Percentiles rank a stretch among this genome's conserved stretches.
Evolutionary conservation across 2,329 filamentous ascomycete genomes (phyloP).

Genomic region (Pestalotiopsis fici): DNA sequence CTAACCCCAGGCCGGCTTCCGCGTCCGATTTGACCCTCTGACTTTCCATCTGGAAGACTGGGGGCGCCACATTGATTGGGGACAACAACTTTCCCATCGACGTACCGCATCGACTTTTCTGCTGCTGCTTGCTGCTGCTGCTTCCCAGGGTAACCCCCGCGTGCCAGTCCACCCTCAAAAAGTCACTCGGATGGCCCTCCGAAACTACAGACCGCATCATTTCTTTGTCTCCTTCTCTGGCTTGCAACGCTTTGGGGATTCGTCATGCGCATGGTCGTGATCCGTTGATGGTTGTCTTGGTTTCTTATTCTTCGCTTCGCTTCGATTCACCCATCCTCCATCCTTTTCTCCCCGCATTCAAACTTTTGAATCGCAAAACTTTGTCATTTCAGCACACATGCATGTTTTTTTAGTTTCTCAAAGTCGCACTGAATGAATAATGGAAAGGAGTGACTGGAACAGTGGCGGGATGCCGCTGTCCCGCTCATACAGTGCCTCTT

Average conservation of each 20-base stretch:
- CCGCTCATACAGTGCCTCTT: conserved; percentile 33
- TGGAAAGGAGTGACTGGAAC: conserved; percentile 35
- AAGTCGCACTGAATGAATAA: conserved; percentile 19
- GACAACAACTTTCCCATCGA: not conserved
- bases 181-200: not conserved
- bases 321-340: not conserved
- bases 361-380: not conserved
- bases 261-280: not conserved
- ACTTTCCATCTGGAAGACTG: not conserved
- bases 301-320: not conserved
- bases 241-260: not conserved
- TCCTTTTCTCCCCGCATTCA: not conserved
- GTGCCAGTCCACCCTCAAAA: not conserved
- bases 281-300: not conserved
- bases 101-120: not conserved
- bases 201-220: conserved; percentile 2
- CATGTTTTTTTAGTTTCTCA: not conserved
- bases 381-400: conserved; percentile 11
- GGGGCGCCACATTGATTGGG: not conserved
- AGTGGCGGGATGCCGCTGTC: conserved; percentile 30
- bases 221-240: not conserved
- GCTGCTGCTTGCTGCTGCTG: not conserved
- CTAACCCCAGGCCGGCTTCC: conserved; percentile 5
- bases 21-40: conserved; percentile 7
- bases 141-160: not conserved